These are phyloP conservation scores for Lolium perenne DNA, from an alignment of 176 grass and related monocot species.

Conservation along the genomic window DNA sequence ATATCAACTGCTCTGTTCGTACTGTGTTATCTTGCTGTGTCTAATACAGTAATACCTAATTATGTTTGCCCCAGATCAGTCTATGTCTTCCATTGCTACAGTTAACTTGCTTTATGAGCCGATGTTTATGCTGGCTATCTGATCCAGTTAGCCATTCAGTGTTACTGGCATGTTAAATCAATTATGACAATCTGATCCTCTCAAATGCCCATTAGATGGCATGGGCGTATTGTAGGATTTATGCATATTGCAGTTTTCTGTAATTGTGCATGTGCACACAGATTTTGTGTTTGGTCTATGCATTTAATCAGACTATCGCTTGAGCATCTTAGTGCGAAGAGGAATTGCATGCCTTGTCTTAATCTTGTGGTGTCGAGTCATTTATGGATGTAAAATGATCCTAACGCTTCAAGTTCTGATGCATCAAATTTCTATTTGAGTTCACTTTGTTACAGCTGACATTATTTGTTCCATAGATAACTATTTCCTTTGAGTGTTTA, in stretches of 20 bases:
- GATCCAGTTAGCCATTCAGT: background rate
- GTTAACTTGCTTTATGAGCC: slow-evolving; percentile 4
- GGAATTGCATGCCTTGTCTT: background rate
- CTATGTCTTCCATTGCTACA: background rate
- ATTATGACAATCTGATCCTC: background rate
- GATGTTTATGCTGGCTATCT: slow-evolving; percentile 6
- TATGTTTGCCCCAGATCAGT: background rate
- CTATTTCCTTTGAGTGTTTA: background rate
- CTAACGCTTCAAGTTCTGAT: slow-evolving; percentile 7
- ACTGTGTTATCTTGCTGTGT: background rate
- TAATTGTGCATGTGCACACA: too few species aligned
- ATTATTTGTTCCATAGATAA: background rate
- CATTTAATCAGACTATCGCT: background rate
- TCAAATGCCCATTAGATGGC: background rate
- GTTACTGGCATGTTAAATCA: background rate
- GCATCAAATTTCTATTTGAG: background rate
- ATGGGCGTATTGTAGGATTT: background rate
- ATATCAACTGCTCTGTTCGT: background rate
- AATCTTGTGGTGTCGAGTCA: slow-evolving; percentile 1
- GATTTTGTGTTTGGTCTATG: background rate
- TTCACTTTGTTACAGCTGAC: background rate
- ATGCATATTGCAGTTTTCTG: background rate
- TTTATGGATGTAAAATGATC: background rate
- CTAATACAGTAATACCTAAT: background rate
- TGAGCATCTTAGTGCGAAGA: background rate